Percentiles rank a stretch among this genome's conserved stretches.
These are phyloP conservation scores for Eimeria zaria DNA, from an alignment of 169 alveolate species.

Conservation along the genomic window DNA sequence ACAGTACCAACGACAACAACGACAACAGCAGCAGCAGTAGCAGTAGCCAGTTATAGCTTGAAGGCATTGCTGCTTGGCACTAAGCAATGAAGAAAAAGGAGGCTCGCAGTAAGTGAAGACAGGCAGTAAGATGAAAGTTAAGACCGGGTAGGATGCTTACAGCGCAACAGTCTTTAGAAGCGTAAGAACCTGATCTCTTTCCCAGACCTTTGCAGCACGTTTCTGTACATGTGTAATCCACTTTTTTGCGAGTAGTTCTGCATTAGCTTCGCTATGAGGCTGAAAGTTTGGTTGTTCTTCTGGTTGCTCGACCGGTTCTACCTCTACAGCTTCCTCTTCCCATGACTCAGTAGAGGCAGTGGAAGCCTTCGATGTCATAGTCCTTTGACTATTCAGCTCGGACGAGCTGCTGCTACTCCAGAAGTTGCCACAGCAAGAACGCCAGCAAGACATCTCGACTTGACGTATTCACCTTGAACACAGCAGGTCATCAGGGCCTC, in stretches of 20 bases:
- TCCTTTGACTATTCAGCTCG: conserved; percentile 7
- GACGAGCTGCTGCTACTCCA: conserved; percentile 58
- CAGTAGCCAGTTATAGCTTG: neutral
- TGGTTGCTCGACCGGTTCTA: neutral
- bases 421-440: conserved; percentile 57
- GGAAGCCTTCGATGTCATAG: conserved; percentile 6
- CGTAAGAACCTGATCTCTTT: conserved; percentile 65
- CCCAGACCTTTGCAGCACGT: conserved; percentile 80
- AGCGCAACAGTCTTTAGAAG: conserved; percentile 70
- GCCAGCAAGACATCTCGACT: conserved; percentile 44
- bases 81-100: neutral
- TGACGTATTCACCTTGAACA: neutral
- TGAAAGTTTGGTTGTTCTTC: conserved; percentile 19
- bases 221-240: conserved; percentile 80
- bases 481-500: too few relatives aligned
- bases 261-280: conserved; percentile 76
- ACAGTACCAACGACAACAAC: too few relatives aligned
- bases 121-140: neutral
- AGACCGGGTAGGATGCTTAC: conserved; percentile 6
- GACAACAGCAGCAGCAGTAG: too few relatives aligned
- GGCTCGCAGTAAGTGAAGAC: neutral
- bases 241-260: conserved; percentile 64
- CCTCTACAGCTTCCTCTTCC: conserved; percentile 52
- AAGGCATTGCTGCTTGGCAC: neutral
- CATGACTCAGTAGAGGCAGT: conserved; percentile 50